Conservation (phyloP, 139 green algal genomes). For the Cymbomonas tetramitiformis region DNA sequence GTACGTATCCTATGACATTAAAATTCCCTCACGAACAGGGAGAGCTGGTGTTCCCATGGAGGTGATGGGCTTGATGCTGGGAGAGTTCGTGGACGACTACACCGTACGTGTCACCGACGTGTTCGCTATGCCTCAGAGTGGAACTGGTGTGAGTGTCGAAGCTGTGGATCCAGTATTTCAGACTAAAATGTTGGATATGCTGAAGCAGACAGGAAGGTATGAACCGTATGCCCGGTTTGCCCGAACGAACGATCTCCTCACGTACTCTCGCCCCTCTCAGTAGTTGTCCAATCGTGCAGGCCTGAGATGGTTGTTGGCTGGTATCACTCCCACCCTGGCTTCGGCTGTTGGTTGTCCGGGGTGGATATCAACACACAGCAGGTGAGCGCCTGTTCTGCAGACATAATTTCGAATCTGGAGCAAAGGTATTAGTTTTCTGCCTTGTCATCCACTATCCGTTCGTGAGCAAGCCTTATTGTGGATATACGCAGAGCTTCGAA, state of each 20-base stretch:
- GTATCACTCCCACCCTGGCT: conserved; percentile 97
- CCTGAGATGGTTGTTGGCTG: conserved; percentile 99
- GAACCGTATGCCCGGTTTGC: no score
- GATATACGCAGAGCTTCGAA: conserved; percentile 94
- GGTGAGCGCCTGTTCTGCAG: no score
- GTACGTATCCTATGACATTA: neutral
- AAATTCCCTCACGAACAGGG: conserved; percentile 35
- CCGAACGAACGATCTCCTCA: neutral
- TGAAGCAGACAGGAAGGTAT: conserved; percentile 79
- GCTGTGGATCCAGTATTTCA: conserved; percentile 98
- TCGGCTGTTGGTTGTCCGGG: conserved; percentile 97
- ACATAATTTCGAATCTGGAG: no score
- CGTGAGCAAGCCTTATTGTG: neutral
- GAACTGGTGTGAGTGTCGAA: conserved; percentile 91
- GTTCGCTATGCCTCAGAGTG: conserved; percentile 97
- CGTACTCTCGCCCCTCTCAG: neutral
- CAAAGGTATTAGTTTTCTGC: neutral
- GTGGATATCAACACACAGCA: conserved; percentile 99
- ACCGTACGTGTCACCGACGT: conserved; percentile 95
- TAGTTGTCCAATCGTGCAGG: no score
- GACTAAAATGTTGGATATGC: conserved; percentile 98
- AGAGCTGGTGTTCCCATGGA: conserved; percentile 95
- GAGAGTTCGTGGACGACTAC: conserved; percentile 99
- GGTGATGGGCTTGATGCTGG: conserved; percentile 99
- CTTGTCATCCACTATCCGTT: neutral